A percentile compares a stretch with the other conserved stretches of the same genome.
Conservation (phyloP, 2,329 filamentous ascomycete genomes). For the Tolypocladium tropicale region DNA sequence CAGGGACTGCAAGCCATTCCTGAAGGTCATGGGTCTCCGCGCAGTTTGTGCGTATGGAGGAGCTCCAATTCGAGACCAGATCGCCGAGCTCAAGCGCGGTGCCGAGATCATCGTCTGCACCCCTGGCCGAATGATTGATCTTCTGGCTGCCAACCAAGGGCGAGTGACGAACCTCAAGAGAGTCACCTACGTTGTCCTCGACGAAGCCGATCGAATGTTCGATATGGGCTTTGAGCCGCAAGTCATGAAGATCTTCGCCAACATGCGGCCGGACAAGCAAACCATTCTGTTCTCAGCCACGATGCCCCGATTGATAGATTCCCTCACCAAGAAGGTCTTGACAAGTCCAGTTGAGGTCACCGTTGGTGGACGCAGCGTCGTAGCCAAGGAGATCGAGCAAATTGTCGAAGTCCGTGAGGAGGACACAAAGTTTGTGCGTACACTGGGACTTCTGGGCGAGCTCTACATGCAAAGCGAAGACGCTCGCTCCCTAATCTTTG, state of each 20-base stretch:
- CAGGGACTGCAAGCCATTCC: slow-evolving; percentile 86
- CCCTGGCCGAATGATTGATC: slow-evolving; percentile 89
- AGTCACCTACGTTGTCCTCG: slow-evolving; percentile 88
- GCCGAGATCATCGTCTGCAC: slow-evolving; percentile 94
- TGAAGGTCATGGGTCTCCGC: slow-evolving; percentile 75
- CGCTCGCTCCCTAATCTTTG: slow-evolving; percentile 80
- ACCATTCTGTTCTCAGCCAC: slow-evolving; percentile 95
- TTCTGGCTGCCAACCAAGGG: slow-evolving; percentile 87
- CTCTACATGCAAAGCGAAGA: slow-evolving; percentile 83
- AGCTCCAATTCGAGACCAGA: slow-evolving; percentile 93
- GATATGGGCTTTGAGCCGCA: slow-evolving; percentile 99
- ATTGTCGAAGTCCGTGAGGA: slow-evolving; percentile 82
- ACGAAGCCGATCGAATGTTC: slow-evolving; percentile 98
- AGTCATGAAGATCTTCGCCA: slow-evolving; percentile 91
- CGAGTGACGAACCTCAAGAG: slow-evolving; percentile 83
- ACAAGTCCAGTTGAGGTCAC: slow-evolving; percentile 81
- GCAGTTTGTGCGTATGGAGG: slow-evolving; percentile 92
- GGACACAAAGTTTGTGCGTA: slow-evolving; percentile 69
- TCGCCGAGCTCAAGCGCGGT: slow-evolving; percentile 89
- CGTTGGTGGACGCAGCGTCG: slow-evolving; percentile 79
- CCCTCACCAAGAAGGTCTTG: slow-evolving; percentile 78
- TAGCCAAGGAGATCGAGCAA: slow-evolving; percentile 87
- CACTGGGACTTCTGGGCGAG: slow-evolving; percentile 79
- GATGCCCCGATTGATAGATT: slow-evolving; percentile 88
- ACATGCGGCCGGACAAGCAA: slow-evolving; percentile 84